Evolutionary conservation across 306 rosid species (phyloP), one percentile per base, ranked within the genome.

Genomic region (Gastrolobium bilobum): DNA sequence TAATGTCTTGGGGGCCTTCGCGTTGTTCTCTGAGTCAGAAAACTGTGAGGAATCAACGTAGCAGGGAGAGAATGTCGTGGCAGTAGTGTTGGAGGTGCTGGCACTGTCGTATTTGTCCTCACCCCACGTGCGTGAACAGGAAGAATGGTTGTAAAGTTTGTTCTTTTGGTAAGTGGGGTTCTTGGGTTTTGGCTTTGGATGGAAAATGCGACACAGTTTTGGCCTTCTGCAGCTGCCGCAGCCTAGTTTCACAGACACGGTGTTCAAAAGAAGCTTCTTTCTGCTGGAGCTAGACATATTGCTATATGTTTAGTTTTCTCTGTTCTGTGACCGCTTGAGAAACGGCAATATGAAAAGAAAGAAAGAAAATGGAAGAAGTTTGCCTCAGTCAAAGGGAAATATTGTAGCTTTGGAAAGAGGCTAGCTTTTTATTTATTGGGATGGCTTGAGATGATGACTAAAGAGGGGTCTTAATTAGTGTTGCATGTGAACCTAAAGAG

Each of bases 151-250:
- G 63, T 14, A 73, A 65, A 71, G 70, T 33, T 60, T 88, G 67
- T 67, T 84, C 43, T 81, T 93, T 53, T 68, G 85, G 77, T 69
- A 52, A 30, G 77, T 79, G 79, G 87, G 74, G 14, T 53, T 68
- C 65, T 76, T 81, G 39, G 88, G 79, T 53, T 85, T 91, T 6
- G 96, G 82, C 46, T 88, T 90, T 5, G 91, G 89, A 46, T 82
- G 79, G 87, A 92, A 90, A 4, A 93, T 53, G 69, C 69, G 53
- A 44, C 78, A 79, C 11, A 90, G 83, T 26, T 76, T 96, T 2
- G 91, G 88, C 39, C 58, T 86, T 76, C 89, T 83, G 90, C 98
- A 96, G 73, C 86, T 88, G 81, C 90, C 75, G 64, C 98, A 93
- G 9, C 93, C 92, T 10, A 93, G 78, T 85, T 89, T 79, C 46